Conservation (phyloP, 2,329 filamentous ascomycete genomes). For the Elsinoe australis region DNA sequence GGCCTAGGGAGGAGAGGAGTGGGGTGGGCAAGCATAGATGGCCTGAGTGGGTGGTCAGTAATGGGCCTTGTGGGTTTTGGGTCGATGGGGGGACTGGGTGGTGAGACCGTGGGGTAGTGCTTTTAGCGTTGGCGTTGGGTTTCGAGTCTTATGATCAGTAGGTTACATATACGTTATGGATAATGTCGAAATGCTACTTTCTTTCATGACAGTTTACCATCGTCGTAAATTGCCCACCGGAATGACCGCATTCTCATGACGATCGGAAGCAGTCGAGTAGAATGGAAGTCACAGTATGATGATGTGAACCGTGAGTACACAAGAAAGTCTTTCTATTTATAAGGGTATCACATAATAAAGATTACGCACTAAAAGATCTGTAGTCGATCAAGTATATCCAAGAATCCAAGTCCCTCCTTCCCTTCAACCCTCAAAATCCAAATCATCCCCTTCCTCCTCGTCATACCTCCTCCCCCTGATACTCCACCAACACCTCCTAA, state of each 20-base stretch:
- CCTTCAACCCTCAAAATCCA: slow-evolving; percentile 14
- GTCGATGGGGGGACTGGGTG: slow-evolving; percentile 11
- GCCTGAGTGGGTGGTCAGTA: slow-evolving; percentile 15
- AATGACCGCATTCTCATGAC: too few relatives aligned
- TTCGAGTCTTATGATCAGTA: too few relatives aligned
- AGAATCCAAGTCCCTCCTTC: background rate
- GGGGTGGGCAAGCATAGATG: slow-evolving; percentile 1
- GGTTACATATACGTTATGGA: too few relatives aligned
- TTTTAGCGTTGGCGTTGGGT: too few relatives aligned
- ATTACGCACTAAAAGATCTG: background rate
- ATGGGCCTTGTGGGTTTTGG: slow-evolving; percentile 15
- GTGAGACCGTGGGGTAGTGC: background rate
- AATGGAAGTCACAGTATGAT: too few relatives aligned
- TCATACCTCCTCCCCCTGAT: slow-evolving; percentile 38
- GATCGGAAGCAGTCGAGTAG: too few relatives aligned
- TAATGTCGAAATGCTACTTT: too few relatives aligned
- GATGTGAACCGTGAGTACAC: too few relatives aligned
- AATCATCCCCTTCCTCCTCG: too few relatives aligned
- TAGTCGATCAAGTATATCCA: slow-evolving; percentile 13
- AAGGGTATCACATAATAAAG: slow-evolving; percentile 10
- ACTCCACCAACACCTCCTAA: slow-evolving; percentile 53
- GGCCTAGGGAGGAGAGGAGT: slow-evolving; percentile 6
- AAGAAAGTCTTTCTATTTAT: background rate
- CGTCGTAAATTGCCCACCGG: too few relatives aligned
- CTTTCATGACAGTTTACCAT: too few relatives aligned